Conservation (phyloP, 2,329 filamentous ascomycete species). For the Exophiala calicioides region DNA sequence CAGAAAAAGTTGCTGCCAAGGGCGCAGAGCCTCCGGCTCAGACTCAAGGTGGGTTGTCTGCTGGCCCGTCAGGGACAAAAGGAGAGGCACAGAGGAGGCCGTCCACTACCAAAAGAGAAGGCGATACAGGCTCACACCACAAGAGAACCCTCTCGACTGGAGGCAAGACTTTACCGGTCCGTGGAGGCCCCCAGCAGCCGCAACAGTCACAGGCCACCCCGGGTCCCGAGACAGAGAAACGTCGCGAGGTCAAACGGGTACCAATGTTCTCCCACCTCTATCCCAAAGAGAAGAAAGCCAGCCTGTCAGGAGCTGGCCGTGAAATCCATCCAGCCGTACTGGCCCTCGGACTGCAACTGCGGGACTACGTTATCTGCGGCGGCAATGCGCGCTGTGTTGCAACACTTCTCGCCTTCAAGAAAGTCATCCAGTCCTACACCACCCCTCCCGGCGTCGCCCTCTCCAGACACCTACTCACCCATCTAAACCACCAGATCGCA, state of each 20-base stretch:
- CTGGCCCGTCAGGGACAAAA: slow-evolving; percentile 35
- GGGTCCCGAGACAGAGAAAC: slow-evolving; percentile 35
- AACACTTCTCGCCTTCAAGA: slow-evolving; percentile 85
- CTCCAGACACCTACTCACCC: slow-evolving; percentile 84
- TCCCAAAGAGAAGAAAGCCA: slow-evolving; percentile 69
- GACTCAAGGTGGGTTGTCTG: slow-evolving; percentile 27
- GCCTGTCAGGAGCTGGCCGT: slow-evolving; percentile 62
- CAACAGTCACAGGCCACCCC: slow-evolving; percentile 36
- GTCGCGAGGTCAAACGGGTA: slow-evolving; percentile 59
- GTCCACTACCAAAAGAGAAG: slow-evolving; percentile 26
- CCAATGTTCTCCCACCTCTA: slow-evolving; percentile 82
- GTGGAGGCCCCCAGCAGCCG: slow-evolving; percentile 35
- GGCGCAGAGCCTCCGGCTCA: slow-evolving; percentile 40
- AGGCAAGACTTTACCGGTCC: slow-evolving; percentile 31
- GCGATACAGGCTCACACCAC: slow-evolving; percentile 37
- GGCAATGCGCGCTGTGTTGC: slow-evolving; percentile 85
- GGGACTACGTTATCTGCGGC: slow-evolving; percentile 82
- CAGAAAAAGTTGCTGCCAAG: slow-evolving; percentile 61
- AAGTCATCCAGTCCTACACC: slow-evolving; percentile 91
- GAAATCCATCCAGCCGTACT: slow-evolving; percentile 85
- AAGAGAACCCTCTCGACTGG: slow-evolving; percentile 34
- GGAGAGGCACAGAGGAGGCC: slow-evolving; percentile 28
- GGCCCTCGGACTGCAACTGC: slow-evolving; percentile 85
- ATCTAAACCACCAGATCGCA: slow-evolving; percentile 93
- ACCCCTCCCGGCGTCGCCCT: slow-evolving; percentile 83